These are phyloP conservation scores for Penicillium desertorum DNA, from an alignment of 495 filamentous ascomycete species.

Conservation along the genomic window DNA sequence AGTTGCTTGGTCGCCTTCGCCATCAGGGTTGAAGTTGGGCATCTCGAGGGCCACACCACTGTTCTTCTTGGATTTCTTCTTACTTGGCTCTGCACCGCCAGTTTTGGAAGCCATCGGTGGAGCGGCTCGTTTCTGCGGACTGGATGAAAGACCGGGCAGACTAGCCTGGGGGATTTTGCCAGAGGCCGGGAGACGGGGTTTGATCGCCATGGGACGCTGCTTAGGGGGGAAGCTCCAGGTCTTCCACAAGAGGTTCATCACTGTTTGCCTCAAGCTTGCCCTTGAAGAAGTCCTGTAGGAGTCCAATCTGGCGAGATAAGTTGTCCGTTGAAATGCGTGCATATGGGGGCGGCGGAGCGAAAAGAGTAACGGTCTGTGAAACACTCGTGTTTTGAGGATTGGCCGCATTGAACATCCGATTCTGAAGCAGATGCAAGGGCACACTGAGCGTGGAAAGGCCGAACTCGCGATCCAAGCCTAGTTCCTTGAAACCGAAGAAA, in stretches of 20 bases:
- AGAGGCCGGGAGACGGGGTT: constrained; percentile 84
- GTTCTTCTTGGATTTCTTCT: constrained; percentile 52
- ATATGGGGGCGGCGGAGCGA: constrained; percentile 62
- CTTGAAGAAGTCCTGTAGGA: constrained; percentile 87
- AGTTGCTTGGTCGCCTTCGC: constrained; percentile 28
- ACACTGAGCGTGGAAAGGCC: constrained; percentile 83
- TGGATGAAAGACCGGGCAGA: constrained; percentile 45
- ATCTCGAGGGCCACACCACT: constrained; percentile 37
- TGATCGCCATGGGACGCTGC: constrained; percentile 71
- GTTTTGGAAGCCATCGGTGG: constrained; percentile 32
- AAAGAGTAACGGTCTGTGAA: constrained; percentile 49
- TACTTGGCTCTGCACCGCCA: constrained; percentile 40
- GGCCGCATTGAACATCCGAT: constrained; percentile 77
- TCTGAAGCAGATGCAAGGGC: constrained; percentile 90
- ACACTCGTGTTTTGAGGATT: constrained; percentile 70
- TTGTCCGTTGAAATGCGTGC: constrained; percentile 80
- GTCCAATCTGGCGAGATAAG: constrained; percentile 73
- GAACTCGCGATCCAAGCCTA: constrained; percentile 88
- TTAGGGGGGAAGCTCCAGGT: constrained; percentile 94
- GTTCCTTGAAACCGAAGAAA: constrained; percentile 97
- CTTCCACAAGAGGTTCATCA: constrained; percentile 83
- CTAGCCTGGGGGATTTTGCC: constrained; percentile 71
- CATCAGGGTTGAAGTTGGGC: constrained; percentile 33
- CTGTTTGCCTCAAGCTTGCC: constrained; percentile 78
- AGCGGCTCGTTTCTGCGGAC: constrained; percentile 80